Evolutionary conservation across 83 land plant species (phyloP).

Genomic region (Larix sibirica): DNA sequence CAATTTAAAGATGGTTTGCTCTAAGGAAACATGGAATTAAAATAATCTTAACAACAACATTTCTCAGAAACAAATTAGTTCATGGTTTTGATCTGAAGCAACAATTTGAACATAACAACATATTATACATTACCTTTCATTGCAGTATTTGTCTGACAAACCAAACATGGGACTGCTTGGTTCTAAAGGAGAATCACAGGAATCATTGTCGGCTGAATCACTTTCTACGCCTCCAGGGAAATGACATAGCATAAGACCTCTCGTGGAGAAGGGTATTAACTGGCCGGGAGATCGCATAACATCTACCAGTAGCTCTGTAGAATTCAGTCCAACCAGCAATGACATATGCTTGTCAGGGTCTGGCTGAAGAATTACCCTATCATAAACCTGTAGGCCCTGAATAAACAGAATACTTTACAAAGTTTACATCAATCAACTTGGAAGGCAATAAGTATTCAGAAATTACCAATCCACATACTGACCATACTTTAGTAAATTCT

Average conservation of each 20-base stretch:
- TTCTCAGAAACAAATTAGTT: neutral
- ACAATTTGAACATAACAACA: no score
- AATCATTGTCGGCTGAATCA: constrained; percentile 95
- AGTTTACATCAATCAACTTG: neutral
- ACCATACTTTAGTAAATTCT: neutral
- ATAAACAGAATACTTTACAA: neutral
- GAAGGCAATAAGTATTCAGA: neutral
- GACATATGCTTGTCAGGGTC: constrained; percentile 93
- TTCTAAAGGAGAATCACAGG: constrained; percentile 95
- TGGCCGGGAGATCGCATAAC: constrained; percentile 93
- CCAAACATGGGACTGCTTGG: constrained; percentile 94
- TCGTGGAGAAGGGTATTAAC: constrained; percentile 76
- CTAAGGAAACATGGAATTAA: neutral
- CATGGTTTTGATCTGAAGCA: no score
- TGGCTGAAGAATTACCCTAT: constrained; percentile 52
- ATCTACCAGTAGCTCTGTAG: constrained; percentile 85
- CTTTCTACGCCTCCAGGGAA: constrained; percentile 91
- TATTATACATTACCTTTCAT: constrained; percentile 51
- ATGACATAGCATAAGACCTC: constrained; percentile 75
- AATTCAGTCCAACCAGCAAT: constrained; percentile 71
- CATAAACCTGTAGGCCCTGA: constrained; percentile 81
- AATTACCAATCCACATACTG: neutral
- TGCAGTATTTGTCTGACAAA: constrained; percentile 60
- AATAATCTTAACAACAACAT: neutral
- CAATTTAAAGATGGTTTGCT: neutral